phyloP scores from a whole-genome alignment of 768 basidiomycete species.

The Albatrellus ellisii region DNA sequence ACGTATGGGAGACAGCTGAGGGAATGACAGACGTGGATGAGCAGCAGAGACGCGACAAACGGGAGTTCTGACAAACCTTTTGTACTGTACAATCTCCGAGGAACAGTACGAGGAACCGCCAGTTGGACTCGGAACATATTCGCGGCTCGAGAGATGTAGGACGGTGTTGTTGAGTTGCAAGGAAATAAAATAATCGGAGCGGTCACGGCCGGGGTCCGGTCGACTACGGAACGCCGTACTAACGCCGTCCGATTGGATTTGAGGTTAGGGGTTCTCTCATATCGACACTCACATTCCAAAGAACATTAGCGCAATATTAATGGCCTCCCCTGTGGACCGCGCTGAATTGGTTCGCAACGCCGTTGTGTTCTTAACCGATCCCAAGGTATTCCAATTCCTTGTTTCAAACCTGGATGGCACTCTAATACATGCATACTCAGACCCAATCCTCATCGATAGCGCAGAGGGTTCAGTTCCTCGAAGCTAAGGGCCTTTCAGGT shows the following conservation, averaged over 20 bases:
- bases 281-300: not conserved
- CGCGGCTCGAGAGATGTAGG: not conserved
- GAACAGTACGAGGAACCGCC: slow-evolving; percentile 6
- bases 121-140: slow-evolving; percentile 10
- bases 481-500: slow-evolving; percentile 79
- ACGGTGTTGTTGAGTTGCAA: too few relatives aligned
- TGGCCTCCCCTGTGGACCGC: slow-evolving; percentile 45
- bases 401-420: not conserved
- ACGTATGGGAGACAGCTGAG: slow-evolving; percentile 7
- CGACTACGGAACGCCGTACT: too few relatives aligned
- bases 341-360: slow-evolving; percentile 72
- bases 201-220: too few relatives aligned
- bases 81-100: slow-evolving; percentile 7
- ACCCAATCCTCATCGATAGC: slow-evolving; percentile 65
- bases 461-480: slow-evolving; percentile 87
- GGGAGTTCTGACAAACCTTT: too few relatives aligned
- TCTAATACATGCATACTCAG: slow-evolving; percentile 25
- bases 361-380: slow-evolving; percentile 74
- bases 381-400: slow-evolving; percentile 38
- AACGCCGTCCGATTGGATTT: not conserved
- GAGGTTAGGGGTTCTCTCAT: not conserved
- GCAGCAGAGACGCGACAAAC: too few relatives aligned
- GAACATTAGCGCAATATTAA: slow-evolving; percentile 13
- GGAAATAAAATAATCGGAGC: too few relatives aligned
- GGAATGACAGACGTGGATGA: too few relatives aligned